These are phyloP conservation scores for Dryas integrifolia DNA, from an alignment of 331 rosid genomes.

Conservation along the genomic window DNA sequence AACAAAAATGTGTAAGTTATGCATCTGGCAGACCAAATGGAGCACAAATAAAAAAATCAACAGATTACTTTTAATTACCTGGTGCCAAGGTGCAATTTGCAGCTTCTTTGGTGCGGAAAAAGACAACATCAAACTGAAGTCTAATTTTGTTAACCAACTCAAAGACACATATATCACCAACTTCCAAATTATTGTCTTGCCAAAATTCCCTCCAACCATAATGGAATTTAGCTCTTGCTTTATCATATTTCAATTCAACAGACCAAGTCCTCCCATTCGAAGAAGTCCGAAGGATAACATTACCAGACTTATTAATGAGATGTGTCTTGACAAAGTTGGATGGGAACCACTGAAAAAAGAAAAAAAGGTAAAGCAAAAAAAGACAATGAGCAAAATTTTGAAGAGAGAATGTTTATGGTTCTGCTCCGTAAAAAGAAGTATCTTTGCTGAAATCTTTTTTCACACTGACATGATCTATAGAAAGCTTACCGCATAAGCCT, in stretches of 20 bases:
- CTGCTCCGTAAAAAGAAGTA: too few species aligned
- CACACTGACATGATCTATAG: too few species aligned
- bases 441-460: too few species aligned
- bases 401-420: too few species aligned
- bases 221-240: neutral
- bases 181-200: constrained; percentile 6
- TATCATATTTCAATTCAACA: neutral
- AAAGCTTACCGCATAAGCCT: constrained; percentile 27
- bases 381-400: too few species aligned
- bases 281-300: neutral
- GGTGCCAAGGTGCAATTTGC: neutral
- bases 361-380: neutral
- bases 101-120: neutral
- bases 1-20: too few species aligned
- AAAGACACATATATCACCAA: constrained; percentile 10
- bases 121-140: neutral
- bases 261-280: neutral
- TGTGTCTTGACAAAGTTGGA: neutral
- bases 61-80: too few species aligned
- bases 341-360: constrained; percentile 16
- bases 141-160: neutral
- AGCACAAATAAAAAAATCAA: too few species aligned
- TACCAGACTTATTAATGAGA: neutral
- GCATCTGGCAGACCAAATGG: too few species aligned
- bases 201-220: constrained; percentile 22